A percentile compares a stretch with the other conserved stretches of the same genome.
These are phyloP conservation scores for Knoxdaviesia proteae DNA, from an alignment of 2,329 filamentous ascomycete genomes.

Conservation along the genomic window DNA sequence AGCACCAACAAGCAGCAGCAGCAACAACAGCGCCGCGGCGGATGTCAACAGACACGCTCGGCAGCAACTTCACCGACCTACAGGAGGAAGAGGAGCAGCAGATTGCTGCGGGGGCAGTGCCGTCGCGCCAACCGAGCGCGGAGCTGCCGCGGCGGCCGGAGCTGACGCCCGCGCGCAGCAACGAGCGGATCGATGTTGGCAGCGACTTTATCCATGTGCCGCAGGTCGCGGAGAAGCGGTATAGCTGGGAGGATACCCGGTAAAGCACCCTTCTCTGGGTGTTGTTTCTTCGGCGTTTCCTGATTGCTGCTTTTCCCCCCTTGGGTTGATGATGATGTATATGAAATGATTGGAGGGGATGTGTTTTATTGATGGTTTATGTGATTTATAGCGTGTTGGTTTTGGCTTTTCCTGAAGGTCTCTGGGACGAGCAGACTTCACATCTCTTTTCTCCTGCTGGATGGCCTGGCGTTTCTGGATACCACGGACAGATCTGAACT, in stretches of 20 bases:
- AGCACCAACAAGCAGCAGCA: background rate
- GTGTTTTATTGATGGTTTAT: too few species aligned
- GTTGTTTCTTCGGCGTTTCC: too few species aligned
- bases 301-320: too few species aligned
- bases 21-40: background rate
- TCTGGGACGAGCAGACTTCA: too few species aligned
- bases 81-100: slow-evolving; percentile 26
- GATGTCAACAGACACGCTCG: slow-evolving; percentile 19
- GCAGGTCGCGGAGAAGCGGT: slow-evolving; percentile 25
- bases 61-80: slow-evolving; percentile 28
- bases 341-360: too few species aligned
- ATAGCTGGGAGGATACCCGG: slow-evolving; percentile 25
- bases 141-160: slow-evolving; percentile 3
- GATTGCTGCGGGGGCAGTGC: slow-evolving; percentile 6
- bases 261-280: too few species aligned
- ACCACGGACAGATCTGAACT: too few species aligned
- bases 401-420: too few species aligned
- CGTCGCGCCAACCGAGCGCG: slow-evolving; percentile 9
- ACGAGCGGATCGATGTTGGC: slow-evolving; percentile 21
- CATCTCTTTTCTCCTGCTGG: too few species aligned
- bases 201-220: slow-evolving; percentile 28
- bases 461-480: too few species aligned
- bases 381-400: too few species aligned
- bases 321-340: too few species aligned
- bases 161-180: slow-evolving; percentile 10